phyloP scores from a whole-genome alignment of 2,329 filamentous ascomycete species.

The Metarhizium rileyi region DNA sequence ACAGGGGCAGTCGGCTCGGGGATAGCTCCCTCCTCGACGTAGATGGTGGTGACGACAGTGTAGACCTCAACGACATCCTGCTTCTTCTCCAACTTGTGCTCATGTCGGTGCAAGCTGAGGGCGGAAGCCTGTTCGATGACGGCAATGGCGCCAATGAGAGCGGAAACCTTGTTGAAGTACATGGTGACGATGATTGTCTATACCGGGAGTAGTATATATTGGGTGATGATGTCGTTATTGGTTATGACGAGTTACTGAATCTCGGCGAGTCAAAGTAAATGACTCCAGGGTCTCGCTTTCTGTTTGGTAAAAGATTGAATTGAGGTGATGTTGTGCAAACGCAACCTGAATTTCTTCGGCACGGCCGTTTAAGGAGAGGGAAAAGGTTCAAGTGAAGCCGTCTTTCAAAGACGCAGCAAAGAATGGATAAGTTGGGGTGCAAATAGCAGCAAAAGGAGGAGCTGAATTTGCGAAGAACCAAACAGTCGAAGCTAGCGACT shows the following conservation, averaged over 20 bases:
- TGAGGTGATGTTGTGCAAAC: neutral
- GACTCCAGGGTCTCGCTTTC: neutral
- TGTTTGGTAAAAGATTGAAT: neutral
- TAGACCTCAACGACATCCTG: slow-evolving; percentile 26
- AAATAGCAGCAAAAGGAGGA: slow-evolving; percentile 18
- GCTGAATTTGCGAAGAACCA: slow-evolving; percentile 7
- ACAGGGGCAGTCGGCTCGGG: slow-evolving; percentile 6
- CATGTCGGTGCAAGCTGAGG: slow-evolving; percentile 32
- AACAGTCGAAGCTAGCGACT: slow-evolving; percentile 12
- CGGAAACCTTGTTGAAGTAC: slow-evolving; percentile 32
- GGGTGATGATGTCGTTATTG: slow-evolving; percentile 7
- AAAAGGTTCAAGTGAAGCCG: slow-evolving; percentile 15
- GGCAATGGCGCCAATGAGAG: slow-evolving; percentile 32
- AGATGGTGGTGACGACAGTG: slow-evolving; percentile 31
- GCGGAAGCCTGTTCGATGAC: slow-evolving; percentile 34
- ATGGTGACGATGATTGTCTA: slow-evolving; percentile 21
- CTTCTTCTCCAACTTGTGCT: slow-evolving; percentile 26
- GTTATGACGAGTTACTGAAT: neutral
- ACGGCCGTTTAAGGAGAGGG: slow-evolving; percentile 23
- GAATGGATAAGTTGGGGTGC: slow-evolving; percentile 20
- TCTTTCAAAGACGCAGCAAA: slow-evolving; percentile 43
- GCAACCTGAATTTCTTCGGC: slow-evolving; percentile 15
- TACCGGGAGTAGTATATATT: neutral
- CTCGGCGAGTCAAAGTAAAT: neutral
- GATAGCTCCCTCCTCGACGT: slow-evolving; percentile 17